phyloP scores from a whole-genome alignment of 1,139 yeast genomes.

The Scheffersomyces lignicola region DNA sequence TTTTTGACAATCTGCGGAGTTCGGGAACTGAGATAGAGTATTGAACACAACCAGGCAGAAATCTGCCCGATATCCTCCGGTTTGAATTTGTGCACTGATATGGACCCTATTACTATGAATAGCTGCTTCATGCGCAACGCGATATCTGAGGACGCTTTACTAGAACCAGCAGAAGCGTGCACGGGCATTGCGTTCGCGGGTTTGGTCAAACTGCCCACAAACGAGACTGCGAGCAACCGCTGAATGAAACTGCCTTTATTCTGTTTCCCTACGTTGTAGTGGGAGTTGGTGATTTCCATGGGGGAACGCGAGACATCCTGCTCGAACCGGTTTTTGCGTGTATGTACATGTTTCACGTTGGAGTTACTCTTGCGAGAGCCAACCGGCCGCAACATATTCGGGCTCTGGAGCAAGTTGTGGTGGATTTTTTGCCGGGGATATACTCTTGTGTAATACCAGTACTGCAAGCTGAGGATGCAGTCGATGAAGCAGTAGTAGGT shows the following conservation, averaged over 20 bases:
- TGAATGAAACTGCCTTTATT: conserved; percentile 8
- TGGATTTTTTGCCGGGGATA: conserved; percentile 24
- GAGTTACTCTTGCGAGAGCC: conserved; percentile 6
- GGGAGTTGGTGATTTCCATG: conserved; percentile 2
- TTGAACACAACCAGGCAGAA: conserved; percentile 63
- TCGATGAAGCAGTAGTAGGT: conserved; percentile 74
- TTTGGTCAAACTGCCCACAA: conserved; percentile 9
- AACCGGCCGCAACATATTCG: conserved; percentile 18
- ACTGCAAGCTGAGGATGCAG: conserved; percentile 64
- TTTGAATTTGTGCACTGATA: not conserved
- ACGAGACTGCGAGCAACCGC: conserved; percentile 10
- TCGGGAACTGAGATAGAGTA: conserved; percentile 70
- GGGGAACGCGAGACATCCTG: conserved; percentile 6
- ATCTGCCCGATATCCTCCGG: conserved; percentile 2
- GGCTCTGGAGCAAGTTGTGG: conserved; percentile 25
- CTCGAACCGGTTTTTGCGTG: conserved; percentile 12
- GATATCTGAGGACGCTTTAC: conserved; percentile 1
- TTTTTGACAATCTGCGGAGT: conserved; percentile 69
- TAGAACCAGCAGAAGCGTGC: conserved; percentile 6
- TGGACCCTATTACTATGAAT: not conserved
- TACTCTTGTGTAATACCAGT: conserved; percentile 23
- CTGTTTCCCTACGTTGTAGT: not conserved
- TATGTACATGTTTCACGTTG: conserved; percentile 4
- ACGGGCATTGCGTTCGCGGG: conserved; percentile 1
- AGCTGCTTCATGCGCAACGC: conserved; percentile 2